Percentiles rank a stretch among this genome's conserved stretches.
phyloP scores from a whole-genome alignment of 768 basidiomycete species.

The Tylopilus rubrobrunneus region DNA sequence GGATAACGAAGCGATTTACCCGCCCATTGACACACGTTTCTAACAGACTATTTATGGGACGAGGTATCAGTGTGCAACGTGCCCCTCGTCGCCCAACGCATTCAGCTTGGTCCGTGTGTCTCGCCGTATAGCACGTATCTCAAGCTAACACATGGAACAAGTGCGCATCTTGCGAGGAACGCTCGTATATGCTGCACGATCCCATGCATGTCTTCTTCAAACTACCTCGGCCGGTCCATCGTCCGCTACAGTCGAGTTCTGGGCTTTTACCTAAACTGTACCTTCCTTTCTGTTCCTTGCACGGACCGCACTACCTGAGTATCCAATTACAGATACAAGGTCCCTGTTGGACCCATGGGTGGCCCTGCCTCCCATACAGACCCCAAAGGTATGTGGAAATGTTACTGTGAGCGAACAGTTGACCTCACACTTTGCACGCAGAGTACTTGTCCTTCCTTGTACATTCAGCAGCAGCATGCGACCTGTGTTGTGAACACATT shows the following conservation, averaged over 20 bases:
- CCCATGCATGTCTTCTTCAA: slow-evolving; percentile 88
- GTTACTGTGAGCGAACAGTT: not conserved
- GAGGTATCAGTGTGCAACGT: slow-evolving; percentile 88
- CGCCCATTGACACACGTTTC: not conserved
- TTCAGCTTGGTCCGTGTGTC: slow-evolving; percentile 63
- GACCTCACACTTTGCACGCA: slow-evolving; percentile 24
- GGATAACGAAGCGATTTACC: not conserved
- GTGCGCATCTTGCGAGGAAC: slow-evolving; percentile 78
- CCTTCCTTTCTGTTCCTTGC: slow-evolving; percentile 16
- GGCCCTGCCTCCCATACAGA: slow-evolving; percentile 36
- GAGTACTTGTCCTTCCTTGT: slow-evolving; percentile 59
- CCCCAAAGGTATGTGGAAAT: slow-evolving; percentile 50
- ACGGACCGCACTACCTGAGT: slow-evolving; percentile 4
- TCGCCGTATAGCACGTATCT: not conserved
- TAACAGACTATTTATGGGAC: slow-evolving; percentile 67
- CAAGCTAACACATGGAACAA: slow-evolving; percentile 27
- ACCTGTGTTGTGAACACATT: slow-evolving; percentile 79
- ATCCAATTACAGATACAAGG: slow-evolving; percentile 50
- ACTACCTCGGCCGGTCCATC: slow-evolving; percentile 73
- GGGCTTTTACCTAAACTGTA: slow-evolving; percentile 71
- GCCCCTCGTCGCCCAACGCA: slow-evolving; percentile 65
- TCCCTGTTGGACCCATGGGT: slow-evolving; percentile 54
- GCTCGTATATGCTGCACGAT: slow-evolving; percentile 77
- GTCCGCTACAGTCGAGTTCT: slow-evolving; percentile 47
- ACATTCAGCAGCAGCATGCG: slow-evolving; percentile 74